These are phyloP conservation scores for Epichloe hybrida DNA, from an alignment of 2,329 filamentous ascomycete species.

Conservation along the genomic window DNA sequence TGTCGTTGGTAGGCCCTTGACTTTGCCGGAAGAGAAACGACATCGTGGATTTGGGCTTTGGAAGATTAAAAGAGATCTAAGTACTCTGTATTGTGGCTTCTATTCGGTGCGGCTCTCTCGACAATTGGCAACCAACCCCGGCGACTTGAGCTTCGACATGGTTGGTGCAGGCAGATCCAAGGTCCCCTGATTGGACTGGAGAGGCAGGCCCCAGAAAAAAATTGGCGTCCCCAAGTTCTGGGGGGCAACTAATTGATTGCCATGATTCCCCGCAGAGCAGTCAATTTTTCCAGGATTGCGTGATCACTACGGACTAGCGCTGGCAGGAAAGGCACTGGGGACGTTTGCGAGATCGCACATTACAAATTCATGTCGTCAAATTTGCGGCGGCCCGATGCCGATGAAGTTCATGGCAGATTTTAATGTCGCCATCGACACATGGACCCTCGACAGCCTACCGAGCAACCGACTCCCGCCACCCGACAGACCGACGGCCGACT, in stretches of 20 bases:
- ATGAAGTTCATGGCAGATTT: not conserved
- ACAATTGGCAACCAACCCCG: not conserved
- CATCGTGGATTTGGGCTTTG: conserved; percentile 12
- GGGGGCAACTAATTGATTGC: not conserved
- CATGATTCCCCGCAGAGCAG: conserved; percentile 12
- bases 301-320: conserved; percentile 18
- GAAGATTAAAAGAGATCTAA: not conserved
- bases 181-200: not conserved
- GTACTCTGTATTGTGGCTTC: not conserved
- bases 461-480: conserved; percentile 7
- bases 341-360: conserved; percentile 13
- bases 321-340: conserved; percentile 1
- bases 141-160: not conserved
- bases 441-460: not conserved
- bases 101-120: not conserved
- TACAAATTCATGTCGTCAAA: conserved; percentile 12
- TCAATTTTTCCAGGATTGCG: conserved; percentile 19
- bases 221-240: not conserved
- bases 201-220: not conserved
- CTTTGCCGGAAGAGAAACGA: conserved; percentile 21
- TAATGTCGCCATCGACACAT: conserved; percentile 7
- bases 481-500: conserved; percentile 6
- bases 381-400: conserved; percentile 6
- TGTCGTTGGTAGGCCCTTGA: conserved; percentile 15
- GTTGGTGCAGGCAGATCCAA: too few relatives aligned